Evolutionary conservation across 1,139 yeast genomes (phyloP), one percentile per base, ranked within the genome.

Genomic region (Zygotorulaspora mrakii): DNA sequence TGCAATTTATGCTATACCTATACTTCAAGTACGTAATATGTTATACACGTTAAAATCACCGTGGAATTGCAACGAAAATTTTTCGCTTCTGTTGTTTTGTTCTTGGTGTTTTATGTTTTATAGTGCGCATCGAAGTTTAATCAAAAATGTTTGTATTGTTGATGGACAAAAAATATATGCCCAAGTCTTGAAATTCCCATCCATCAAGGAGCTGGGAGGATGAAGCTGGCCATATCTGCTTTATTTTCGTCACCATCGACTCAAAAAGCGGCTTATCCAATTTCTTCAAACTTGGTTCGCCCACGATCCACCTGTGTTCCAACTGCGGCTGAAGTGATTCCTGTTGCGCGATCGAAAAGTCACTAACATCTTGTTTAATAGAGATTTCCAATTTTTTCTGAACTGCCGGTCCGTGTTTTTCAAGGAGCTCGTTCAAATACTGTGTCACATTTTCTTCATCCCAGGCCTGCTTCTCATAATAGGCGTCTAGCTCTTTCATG

Each of bases 141-240:
- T 39, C 46, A 8, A 42, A 42, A 14, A 42, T 39, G 25, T 42
- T 31, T 2, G 46, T 36, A 14, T 42, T 41, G 5, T 37, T 30
- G 9, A 42, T 21, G 3, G 43, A 35, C 12, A 42, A 24, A 21
- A 42, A 39, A 25, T 32, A 42, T 3, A 42, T 10, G 7, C 46
- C 41, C 11, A 36, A 20, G 11, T 42, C 46, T 17, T 33, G 33
- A 12, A 42, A 13, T 20, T 24, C 29, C 25, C 22, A 27, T 6
- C 30, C 31, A 9, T 17, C 37, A 14, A 26, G 11, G 4, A 31
- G 31, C 8, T 13, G 16, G 26, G 13, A 12, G 14, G 38, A 35
- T 3, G 37, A 17, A n/a, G n/a, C n/a, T 5, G 43, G 39, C 30
- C 39, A 31, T 10, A 22, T 22, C 4, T 28, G 24, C 28, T 28